Evolutionary conservation across 176 grass and related monocot genomes (phyloP).

Genomic region (sorghum (Sorghum bicolor)): DNA sequence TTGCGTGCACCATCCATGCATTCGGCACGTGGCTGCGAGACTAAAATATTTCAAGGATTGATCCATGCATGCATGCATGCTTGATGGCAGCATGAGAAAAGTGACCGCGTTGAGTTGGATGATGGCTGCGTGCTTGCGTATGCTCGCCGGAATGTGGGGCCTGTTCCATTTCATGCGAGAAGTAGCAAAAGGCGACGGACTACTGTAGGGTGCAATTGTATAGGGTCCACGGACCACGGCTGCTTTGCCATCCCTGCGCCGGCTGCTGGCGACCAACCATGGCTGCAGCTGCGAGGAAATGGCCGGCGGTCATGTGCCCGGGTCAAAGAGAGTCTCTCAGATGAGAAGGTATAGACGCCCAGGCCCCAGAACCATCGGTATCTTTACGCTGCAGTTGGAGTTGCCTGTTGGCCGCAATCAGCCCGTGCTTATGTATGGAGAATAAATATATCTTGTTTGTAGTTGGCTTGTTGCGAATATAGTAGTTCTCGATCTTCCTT

Average conservation of each 20-base stretch:
- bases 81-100: background rate
- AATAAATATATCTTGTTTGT: too few species aligned
- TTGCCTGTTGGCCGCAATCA: too few species aligned
- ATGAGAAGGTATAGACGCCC: background rate
- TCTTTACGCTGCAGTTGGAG: too few species aligned
- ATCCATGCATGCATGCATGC: background rate
- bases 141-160: background rate
- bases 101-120: background rate
- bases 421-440: too few species aligned
- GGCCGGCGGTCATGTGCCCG: background rate
- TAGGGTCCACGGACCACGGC: too few species aligned
- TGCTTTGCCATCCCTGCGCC: too few species aligned
- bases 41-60: background rate
- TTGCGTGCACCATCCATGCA: background rate
- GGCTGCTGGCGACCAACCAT: background rate
- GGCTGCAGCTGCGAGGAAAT: background rate
- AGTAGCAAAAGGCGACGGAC: too few species aligned
- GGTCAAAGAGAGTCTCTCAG: background rate
- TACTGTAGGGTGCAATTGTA: too few species aligned
- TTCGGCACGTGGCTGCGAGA: background rate
- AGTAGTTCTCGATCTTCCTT: too few species aligned
- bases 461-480: too few species aligned
- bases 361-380: background rate
- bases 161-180: too few species aligned
- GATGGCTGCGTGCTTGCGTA: background rate